Percentiles rank a stretch among this genome's conserved stretches.
Conservation (phyloP, 768 basidiomycete genomes). For the Boletus fagicola region DNA sequence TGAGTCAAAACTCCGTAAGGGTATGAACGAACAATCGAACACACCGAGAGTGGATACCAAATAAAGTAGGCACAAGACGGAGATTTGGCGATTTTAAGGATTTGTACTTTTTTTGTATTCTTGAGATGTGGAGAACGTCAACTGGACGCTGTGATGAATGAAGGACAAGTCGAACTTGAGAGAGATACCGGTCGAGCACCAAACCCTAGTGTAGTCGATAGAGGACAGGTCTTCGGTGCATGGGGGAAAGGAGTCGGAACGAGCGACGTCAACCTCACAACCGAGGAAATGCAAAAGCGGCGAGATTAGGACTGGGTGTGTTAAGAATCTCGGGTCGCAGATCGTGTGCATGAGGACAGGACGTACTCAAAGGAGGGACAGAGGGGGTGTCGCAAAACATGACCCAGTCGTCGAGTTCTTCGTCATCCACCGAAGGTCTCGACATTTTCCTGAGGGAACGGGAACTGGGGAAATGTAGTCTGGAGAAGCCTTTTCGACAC, state of each 20-base stretch:
- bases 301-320: neutral
- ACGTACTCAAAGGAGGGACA: neutral
- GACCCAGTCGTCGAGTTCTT: neutral
- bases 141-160: neutral
- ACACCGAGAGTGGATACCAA: neutral
- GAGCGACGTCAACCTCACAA: neutral
- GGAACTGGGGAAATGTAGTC: neutral
- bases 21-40: neutral
- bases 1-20: neutral
- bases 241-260: neutral
- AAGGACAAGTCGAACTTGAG: neutral
- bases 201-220: neutral
- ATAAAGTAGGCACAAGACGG: neutral
- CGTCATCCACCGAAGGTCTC: neutral
- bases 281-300: conserved; percentile 4
- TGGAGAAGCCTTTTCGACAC: neutral
- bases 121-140: neutral
- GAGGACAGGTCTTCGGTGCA: neutral
- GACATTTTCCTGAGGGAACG: neutral
- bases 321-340: neutral
- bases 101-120: neutral
- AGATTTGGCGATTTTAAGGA: neutral
- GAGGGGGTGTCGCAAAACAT: neutral
- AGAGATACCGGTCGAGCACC: neutral
- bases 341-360: neutral